These are phyloP conservation scores for Acacia confusa DNA, from an alignment of 306 rosid genomes.

Conservation along the genomic window DNA sequence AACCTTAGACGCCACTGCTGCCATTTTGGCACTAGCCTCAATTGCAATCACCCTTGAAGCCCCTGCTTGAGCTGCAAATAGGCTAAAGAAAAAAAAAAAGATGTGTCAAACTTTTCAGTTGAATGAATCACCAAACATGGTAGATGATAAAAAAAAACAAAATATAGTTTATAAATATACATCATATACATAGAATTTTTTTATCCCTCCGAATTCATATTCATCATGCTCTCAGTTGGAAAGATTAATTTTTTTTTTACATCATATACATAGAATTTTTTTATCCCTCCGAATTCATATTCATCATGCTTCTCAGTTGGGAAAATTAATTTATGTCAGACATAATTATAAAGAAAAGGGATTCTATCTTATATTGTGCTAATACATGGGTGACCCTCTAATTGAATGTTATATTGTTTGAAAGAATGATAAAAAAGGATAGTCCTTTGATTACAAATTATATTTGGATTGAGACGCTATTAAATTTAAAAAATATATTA, in stretches of 20 bases:
- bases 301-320: not conserved
- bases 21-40: conserved; percentile 97
- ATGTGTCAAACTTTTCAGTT: conserved; percentile 13
- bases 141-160: not conserved
- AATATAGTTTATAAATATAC: not conserved
- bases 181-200: not conserved
- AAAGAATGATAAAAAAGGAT: not conserved
- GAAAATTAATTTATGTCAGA: not conserved
- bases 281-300: not conserved
- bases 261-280: not conserved
- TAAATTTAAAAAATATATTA: not conserved
- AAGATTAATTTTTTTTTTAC: too few relatives aligned
- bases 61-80: conserved; percentile 84
- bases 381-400: not conserved
- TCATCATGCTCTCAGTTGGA: not conserved
- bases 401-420: not conserved
- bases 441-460: conserved; percentile 10
- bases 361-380: not conserved
- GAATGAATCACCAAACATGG: conserved; percentile 11
- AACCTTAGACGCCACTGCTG: conserved; percentile 84
- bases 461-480: not conserved
- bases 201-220: not conserved
- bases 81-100: conserved; percentile 42
- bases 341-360: not conserved
- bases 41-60: conserved; percentile 89